Conservation (phyloP, 2,329 filamentous ascomycete genomes). For the Xenosphaeropsis pyriputrescens region DNA sequence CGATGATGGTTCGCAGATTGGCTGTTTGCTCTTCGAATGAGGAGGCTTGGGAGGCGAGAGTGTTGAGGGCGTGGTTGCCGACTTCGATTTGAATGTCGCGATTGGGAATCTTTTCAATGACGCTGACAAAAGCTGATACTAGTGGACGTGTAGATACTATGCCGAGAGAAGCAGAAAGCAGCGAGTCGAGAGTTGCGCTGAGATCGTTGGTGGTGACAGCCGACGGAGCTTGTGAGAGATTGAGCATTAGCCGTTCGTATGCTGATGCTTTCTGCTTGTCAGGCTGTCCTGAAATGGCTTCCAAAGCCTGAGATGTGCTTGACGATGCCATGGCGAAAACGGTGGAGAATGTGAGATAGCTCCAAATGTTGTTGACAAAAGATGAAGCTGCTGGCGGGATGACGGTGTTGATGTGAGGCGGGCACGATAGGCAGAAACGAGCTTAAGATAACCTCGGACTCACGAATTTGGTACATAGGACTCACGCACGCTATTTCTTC, state of each 20-base stretch:
- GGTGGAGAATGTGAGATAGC: background rate
- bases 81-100: constrained; percentile 59
- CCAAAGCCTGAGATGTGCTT: background rate
- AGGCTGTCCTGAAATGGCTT: background rate
- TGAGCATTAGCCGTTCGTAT: too few relatives aligned
- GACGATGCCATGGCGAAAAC: background rate
- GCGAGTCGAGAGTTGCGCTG: constrained; percentile 15
- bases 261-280: too few relatives aligned
- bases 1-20: constrained; percentile 64
- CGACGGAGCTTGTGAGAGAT: too few relatives aligned
- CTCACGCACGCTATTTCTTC: too few relatives aligned
- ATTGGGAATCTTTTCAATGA: constrained; percentile 45
- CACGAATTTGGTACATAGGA: too few relatives aligned
- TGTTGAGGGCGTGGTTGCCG: constrained; percentile 55
- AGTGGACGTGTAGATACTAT: constrained; percentile 17
- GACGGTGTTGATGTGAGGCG: too few relatives aligned
- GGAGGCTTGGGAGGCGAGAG: constrained; percentile 45
- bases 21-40: constrained; percentile 80
- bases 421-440: too few relatives aligned
- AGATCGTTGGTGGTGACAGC: constrained; percentile 7
- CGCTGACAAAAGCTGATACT: constrained; percentile 38
- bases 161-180: constrained; percentile 15
- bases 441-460: too few relatives aligned
- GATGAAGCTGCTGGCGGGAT: too few relatives aligned
- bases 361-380: background rate